Percentiles rank a stretch among this genome's conserved stretches.
phyloP scores from a whole-genome alignment of 805 yeast species.

The Maudiozyma bulderi region DNA sequence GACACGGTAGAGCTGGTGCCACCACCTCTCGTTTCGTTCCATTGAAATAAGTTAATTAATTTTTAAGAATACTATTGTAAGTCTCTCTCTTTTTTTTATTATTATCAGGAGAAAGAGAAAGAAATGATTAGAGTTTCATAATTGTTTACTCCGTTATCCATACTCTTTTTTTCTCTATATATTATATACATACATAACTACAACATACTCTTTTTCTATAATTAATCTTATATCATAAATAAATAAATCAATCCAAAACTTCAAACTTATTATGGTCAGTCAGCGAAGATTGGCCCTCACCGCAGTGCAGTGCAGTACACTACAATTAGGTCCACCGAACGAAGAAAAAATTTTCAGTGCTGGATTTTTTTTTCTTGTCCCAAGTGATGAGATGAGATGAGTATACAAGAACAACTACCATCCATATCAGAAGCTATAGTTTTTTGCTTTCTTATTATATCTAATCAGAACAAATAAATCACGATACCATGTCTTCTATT shows the following conservation, averaged over 20 bases:
- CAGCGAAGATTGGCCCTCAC: background rate
- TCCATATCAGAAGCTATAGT: background rate
- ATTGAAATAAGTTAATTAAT: slow-evolving; percentile 35
- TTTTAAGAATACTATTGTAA: background rate
- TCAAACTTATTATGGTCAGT: too few relatives aligned
- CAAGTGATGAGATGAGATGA: background rate
- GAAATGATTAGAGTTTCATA: too few relatives aligned
- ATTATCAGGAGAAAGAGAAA: background rate
- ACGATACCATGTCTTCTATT: slow-evolving; percentile 13
- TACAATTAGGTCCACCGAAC: too few relatives aligned
- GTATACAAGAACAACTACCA: background rate
- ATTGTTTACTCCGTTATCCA: too few relatives aligned
- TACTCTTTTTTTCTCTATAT: background rate
- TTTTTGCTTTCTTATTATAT: too few relatives aligned
- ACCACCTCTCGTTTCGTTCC: slow-evolving; percentile 74
- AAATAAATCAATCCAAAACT: too few relatives aligned
- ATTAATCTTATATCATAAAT: too few relatives aligned
- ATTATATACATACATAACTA: background rate
- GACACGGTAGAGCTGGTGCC: slow-evolving; percentile 97
- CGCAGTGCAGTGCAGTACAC: background rate
- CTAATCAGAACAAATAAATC: too few relatives aligned
- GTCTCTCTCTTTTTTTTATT: too few relatives aligned
- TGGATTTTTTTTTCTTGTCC: background rate
- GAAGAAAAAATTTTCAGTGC: too few relatives aligned
- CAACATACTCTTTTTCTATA: background rate